Evolutionary conservation across 768 basidiomycete genomes (phyloP).

Genomic region (Boletus reticulatus): DNA sequence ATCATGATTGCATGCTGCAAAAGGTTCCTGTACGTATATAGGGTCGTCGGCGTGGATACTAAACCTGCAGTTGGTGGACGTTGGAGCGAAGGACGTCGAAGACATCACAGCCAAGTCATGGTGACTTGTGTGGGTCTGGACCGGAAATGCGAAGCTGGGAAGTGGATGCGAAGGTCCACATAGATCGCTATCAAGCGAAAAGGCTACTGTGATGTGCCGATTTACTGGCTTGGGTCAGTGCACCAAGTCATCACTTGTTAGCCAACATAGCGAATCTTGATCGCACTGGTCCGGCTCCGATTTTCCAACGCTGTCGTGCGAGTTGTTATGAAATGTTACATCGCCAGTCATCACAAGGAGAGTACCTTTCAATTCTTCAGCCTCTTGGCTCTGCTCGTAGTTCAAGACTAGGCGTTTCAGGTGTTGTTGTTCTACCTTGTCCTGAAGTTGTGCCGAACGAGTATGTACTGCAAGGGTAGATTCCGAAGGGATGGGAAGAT

Average conservation of each 20-base stretch:
- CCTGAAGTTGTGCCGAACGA: conserved; percentile 86
- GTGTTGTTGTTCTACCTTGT: conserved; percentile 95
- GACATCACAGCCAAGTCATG: conserved; percentile 13
- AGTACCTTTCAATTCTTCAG: conserved; percentile 74
- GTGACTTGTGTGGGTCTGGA: conserved; percentile 16
- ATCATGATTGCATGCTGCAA: conserved; percentile 7
- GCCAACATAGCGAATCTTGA: conserved; percentile 78
- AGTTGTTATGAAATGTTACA: background rate
- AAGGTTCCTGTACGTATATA: conserved; percentile 17
- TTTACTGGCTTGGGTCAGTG: conserved; percentile 14
- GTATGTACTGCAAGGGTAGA: conserved; percentile 91
- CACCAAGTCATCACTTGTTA: conserved; percentile 33
- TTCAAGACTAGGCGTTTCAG: conserved; percentile 92
- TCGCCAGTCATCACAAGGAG: background rate
- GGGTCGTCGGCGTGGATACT: conserved; percentile 20
- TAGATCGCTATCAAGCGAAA: conserved; percentile 22
- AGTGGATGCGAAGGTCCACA: conserved; percentile 20
- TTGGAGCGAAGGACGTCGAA: conserved; percentile 8
- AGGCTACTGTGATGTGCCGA: conserved; percentile 19
- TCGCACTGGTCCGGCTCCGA: conserved; percentile 61
- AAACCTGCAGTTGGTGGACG: conserved; percentile 13
- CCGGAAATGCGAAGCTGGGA: conserved; percentile 18
- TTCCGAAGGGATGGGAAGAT: conserved; percentile 83
- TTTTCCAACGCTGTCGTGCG: conserved; percentile 56
- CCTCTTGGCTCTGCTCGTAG: conserved; percentile 88